phyloP scores from a whole-genome alignment of 768 basidiomycete genomes.

The Tulasnella sp. region DNA sequence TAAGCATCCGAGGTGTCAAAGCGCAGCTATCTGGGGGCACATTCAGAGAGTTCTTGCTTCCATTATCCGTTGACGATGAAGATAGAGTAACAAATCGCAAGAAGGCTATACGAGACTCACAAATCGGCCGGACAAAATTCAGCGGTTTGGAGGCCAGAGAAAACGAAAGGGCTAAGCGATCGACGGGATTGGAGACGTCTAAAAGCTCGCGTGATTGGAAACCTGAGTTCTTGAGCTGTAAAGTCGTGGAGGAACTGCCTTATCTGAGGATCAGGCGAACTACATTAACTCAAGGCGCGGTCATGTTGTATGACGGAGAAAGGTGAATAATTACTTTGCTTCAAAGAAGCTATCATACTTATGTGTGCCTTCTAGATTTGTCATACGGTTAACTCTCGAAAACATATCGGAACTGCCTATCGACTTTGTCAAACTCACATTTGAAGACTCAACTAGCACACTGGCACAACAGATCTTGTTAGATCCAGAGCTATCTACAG shows the following conservation, averaged over 20 bases:
- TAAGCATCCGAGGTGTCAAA: conserved; percentile 64
- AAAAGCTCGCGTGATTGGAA: not conserved
- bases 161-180: conserved; percentile 3
- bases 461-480: conserved; percentile 62
- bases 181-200: not conserved
- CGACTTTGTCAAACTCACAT: conserved; percentile 73
- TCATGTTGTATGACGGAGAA: conserved; percentile 95
- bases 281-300: conserved; percentile 82
- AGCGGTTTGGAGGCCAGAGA: conserved; percentile 57
- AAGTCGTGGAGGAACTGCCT: conserved; percentile 78
- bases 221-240: conserved; percentile 53
- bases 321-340: conserved; percentile 36
- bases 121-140: conserved; percentile 58
- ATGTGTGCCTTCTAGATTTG: conserved; percentile 41
- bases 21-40: conserved; percentile 65
- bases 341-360: conserved; percentile 15
- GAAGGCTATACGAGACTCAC: conserved; percentile 50
- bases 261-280: conserved; percentile 73
- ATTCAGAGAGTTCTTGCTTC: conserved; percentile 59
- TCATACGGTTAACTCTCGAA: conserved; percentile 74
- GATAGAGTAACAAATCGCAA: conserved; percentile 34
- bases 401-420: conserved; percentile 74
- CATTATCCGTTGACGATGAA: conserved; percentile 57
- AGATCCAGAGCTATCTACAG: conserved; percentile 68
- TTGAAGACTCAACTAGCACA: conserved; percentile 79